These are phyloP conservation scores for Aechmea fasciata DNA, from an alignment of 176 grass and related monocot species.

Conservation along the genomic window DNA sequence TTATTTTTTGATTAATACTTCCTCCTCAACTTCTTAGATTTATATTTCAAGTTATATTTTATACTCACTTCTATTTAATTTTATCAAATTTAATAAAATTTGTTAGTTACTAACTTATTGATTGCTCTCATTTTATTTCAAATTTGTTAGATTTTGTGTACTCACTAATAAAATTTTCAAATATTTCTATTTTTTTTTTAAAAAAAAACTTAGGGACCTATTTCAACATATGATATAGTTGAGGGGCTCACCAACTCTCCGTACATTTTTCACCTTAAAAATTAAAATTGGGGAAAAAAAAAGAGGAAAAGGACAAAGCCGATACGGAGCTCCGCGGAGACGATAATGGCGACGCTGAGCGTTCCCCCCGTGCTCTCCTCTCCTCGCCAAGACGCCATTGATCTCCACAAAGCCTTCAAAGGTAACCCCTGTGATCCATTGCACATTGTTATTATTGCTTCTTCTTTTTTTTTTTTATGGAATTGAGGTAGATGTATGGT, in stretches of 20 bases:
- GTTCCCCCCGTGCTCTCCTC: conserved; percentile 49
- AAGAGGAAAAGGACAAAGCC: neutral
- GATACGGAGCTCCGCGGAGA: neutral
- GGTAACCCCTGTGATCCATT: conserved; percentile 19
- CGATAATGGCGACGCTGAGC: conserved; percentile 61
- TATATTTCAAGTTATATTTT: too few species aligned
- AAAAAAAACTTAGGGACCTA: too few species aligned
- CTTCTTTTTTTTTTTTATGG: neutral
- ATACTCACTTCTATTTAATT: too few species aligned
- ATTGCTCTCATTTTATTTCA: too few species aligned
- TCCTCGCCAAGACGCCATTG: conserved; percentile 89
- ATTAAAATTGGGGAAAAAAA: neutral
- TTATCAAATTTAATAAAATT: too few species aligned
- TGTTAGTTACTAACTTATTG: too few species aligned
- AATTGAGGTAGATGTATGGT: neutral
- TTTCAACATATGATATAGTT: too few species aligned
- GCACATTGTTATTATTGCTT: neutral
- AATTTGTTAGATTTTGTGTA: too few species aligned
- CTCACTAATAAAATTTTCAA: too few species aligned
- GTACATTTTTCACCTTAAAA: neutral
- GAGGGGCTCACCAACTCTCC: neutral
- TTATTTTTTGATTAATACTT: too few species aligned
- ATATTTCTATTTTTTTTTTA: too few species aligned
- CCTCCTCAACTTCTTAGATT: too few species aligned
- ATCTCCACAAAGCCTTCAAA: conserved; percentile 99